Conservation (phyloP, 1,139 yeast genomes). For the Saccharomyces hybrid region DNA sequence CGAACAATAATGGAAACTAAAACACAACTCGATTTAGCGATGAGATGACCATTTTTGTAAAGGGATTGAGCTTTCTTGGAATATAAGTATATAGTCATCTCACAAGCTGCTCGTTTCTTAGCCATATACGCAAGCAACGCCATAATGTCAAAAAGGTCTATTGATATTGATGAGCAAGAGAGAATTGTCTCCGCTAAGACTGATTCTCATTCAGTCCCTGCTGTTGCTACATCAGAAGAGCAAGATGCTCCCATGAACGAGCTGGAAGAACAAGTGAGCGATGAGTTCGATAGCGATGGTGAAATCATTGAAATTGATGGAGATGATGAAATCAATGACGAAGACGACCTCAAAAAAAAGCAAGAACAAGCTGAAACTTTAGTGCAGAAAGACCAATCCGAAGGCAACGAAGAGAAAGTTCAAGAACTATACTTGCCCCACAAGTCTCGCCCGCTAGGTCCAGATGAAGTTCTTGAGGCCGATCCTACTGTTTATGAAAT, state of each 20-base stretch:
- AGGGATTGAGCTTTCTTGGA: background rate
- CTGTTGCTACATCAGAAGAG: slow-evolving; percentile 26
- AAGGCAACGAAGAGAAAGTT: slow-evolving; percentile 26
- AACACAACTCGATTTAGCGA: background rate
- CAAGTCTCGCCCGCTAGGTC: slow-evolving; percentile 80
- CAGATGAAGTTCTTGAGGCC: slow-evolving; percentile 93
- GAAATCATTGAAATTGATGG: slow-evolving; percentile 74
- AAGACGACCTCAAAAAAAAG: slow-evolving; percentile 22
- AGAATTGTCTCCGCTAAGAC: slow-evolving; percentile 36
- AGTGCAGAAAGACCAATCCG: slow-evolving; percentile 28
- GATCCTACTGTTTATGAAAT: slow-evolving; percentile 94
- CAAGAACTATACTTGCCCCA: slow-evolving; percentile 69
- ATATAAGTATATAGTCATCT: background rate
- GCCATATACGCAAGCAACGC: background rate
- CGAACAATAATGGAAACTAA: background rate
- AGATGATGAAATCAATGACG: slow-evolving; percentile 51
- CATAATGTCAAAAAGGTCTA: slow-evolving; percentile 58
- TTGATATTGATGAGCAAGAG: slow-evolving; percentile 35
- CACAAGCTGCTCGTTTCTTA: background rate
- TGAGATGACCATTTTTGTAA: background rate
- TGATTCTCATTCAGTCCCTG: slow-evolving; percentile 31
- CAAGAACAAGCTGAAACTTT: slow-evolving; percentile 33
- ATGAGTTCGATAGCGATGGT: slow-evolving; percentile 90
- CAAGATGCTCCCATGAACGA: slow-evolving; percentile 71
- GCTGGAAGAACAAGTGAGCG: slow-evolving; percentile 91